These are phyloP conservation scores for Lachnum nothofagi DNA, from an alignment of 2,329 filamentous ascomycete genomes.

Conservation along the genomic window DNA sequence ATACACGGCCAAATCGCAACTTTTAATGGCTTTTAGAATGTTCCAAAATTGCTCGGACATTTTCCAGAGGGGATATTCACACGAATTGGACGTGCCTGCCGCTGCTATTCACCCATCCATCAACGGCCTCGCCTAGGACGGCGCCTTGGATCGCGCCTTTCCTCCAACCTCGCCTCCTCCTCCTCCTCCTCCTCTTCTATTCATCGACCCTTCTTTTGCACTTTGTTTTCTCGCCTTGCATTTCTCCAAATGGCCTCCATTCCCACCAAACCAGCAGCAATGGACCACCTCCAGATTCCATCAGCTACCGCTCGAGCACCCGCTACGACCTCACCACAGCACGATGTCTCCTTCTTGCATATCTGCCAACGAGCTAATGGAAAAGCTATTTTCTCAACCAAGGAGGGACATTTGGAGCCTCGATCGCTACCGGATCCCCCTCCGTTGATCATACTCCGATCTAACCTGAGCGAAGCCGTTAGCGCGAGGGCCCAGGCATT, in stretches of 20 bases:
- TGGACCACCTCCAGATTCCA: neutral
- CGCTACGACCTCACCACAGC: no score
- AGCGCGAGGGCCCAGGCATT: slow-evolving; percentile 5
- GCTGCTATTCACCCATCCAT: neutral
- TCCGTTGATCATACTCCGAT: slow-evolving; percentile 11
- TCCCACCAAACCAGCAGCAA: neutral
- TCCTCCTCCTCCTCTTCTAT: no score
- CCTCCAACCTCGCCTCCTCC: no score
- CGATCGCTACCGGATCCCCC: slow-evolving; percentile 7
- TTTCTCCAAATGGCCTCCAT: neutral
- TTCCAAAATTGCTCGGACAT: no score
- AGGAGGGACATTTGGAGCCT: slow-evolving; percentile 8
- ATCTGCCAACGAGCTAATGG: slow-evolving; percentile 13
- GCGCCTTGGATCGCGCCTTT: no score
- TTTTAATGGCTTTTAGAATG: no score
- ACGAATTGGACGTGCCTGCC: no score
- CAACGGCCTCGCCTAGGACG: neutral
- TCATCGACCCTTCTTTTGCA: no score
- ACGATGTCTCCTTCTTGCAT: neutral
- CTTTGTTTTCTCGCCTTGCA: no score
- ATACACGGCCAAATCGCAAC: no score
- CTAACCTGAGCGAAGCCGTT: slow-evolving; percentile 11
- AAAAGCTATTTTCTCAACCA: slow-evolving; percentile 23
- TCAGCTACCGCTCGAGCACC: neutral
- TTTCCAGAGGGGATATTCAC: no score